Base-by-base conservation (phyloP, 169 alveolate genomes). In the Plasmodium inui region DNA sequence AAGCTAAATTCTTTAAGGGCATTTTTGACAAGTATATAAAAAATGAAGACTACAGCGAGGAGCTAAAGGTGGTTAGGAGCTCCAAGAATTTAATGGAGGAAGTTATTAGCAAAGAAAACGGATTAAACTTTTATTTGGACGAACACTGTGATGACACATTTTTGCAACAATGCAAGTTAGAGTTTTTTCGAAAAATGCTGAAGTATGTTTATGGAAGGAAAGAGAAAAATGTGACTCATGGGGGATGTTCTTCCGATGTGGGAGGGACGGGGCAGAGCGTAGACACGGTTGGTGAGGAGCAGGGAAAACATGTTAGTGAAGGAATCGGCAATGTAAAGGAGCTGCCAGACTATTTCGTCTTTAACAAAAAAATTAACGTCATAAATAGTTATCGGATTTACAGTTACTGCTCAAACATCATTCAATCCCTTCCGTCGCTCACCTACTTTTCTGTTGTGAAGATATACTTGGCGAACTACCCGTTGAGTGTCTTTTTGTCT, bases 341-440 rank as follows among this genome's bases (percentile, higher is more conserved):
- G 22, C 34, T 41, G 14, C 53, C 12, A 22, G 73, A 73, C 28
- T 86, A 53, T 17, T 86, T 86, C 32, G 17, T 74, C 4, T 86
- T 86, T 86, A 86, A 86, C 81, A 86, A 86, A 53, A 86, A 86
- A 37, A 86, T 86, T 9, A 86, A 86, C 39, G 46, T 86, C 32
- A 86, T 86, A 32, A 86, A 86, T 30, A 86, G 80, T 55, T 86
- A 86, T 55, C 55, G 93, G 17, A 74, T 86, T 22, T 78, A 76
- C 39, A 32, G 83, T 26, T 86, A 86, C 71, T 86, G 86, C 22
- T 86, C 93, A 17, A 86, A 86, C 57, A 74, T 86, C 26, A 86
- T 86, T 12, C 93, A 86, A 22, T 86, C 93, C n/a, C 70, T 86
- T 76, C 93, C 93, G 44, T 86, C 93, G 39, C 57, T 86, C 28